Evolutionary conservation across 2,329 filamentous ascomycete genomes (phyloP), one percentile per base, ranked within the genome.

Genomic region (Coleophoma crateriformis): DNA sequence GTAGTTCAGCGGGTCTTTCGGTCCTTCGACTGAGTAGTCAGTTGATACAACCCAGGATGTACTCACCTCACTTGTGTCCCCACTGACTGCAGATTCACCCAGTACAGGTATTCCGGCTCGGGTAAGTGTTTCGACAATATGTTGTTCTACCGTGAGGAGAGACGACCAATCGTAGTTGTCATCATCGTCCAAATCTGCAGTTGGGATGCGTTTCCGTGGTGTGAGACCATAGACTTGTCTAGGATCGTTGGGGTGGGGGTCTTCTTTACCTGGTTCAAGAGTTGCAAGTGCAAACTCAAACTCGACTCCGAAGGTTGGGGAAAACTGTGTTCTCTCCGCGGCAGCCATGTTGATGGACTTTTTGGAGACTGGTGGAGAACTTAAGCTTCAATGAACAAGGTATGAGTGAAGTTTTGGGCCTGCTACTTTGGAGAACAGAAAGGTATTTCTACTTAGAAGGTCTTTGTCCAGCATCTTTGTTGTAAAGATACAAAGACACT

Each of bases 271-370:
- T 7, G 38, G 17, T n/a, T 44, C 32, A 2, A 49, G n/a, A n/a
- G 45, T 48, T 15, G 52, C 54, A 20, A 58, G 38, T n/a, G 44
- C 38, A 32, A 60, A 57, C 44, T 60, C 55, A 13, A 60, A 34
- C 39, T 60, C 57, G 2, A 60, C 49, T 20, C 58, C 58, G 39
- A 59, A 60, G 4, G 57, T 56, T n/a, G 55, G 42, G 13, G 6
- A 27, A 10, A 27, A 27, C 6, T 27, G 27, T 3, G 27, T 27
- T 27, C 27, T 10, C 8, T 27, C 8, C 8, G 27, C 6, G 27
- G 27, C 27, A 4, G 27, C 27, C 27, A 27, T 27, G 27, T 27
- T 10, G 27, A 27, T 27, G 27, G 27, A 27, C 7, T 10, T 27
- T 27, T 27, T 7, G 8, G 8, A 7, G 27, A 27, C 27, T 27